Evolutionary conservation across 2,329 filamentous ascomycete species (phyloP).

Genomic region (Aureobasidium uvarum): DNA sequence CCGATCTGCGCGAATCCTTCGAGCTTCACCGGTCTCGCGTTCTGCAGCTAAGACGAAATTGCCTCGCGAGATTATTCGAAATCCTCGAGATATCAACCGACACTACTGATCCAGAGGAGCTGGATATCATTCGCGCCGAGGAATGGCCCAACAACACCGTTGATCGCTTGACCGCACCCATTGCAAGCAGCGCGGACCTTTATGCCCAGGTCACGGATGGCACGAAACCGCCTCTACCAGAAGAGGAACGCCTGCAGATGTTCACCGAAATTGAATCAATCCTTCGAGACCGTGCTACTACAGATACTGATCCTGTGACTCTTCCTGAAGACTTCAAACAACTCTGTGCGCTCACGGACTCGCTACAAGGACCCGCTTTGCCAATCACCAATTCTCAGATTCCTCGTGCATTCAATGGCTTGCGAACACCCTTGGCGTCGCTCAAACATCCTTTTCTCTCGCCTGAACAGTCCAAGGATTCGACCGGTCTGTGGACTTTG

Average conservation of each 20-base stretch:
- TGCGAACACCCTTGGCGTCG: not conserved
- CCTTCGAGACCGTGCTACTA: not conserved
- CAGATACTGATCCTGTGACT: not conserved
- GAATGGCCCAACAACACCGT: not conserved
- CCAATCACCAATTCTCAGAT: not conserved
- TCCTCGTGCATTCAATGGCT: not conserved
- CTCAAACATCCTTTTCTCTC: not conserved
- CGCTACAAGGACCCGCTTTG: not conserved
- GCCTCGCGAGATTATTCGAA: not conserved
- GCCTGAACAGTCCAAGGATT: not conserved
- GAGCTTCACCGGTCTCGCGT: not conserved
- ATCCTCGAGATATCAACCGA: not conserved
- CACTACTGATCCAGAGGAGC: not conserved
- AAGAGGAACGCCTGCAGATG: not conserved
- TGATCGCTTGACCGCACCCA: not conserved
- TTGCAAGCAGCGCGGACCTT: not conserved
- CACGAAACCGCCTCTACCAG: not conserved
- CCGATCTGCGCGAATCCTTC: not conserved
- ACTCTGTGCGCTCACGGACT: not conserved
- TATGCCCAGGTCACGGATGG: not conserved
- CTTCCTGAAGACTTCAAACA: conserved; percentile 8
- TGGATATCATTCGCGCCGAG: not conserved
- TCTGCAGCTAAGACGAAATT: not conserved
- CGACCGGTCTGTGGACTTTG: not conserved
- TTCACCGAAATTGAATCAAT: not conserved